Percentiles rank a stretch among this genome's conserved stretches.
Evolutionary conservation across 768 basidiomycete genomes (phyloP).

Genomic region (Trametes cingulata): DNA sequence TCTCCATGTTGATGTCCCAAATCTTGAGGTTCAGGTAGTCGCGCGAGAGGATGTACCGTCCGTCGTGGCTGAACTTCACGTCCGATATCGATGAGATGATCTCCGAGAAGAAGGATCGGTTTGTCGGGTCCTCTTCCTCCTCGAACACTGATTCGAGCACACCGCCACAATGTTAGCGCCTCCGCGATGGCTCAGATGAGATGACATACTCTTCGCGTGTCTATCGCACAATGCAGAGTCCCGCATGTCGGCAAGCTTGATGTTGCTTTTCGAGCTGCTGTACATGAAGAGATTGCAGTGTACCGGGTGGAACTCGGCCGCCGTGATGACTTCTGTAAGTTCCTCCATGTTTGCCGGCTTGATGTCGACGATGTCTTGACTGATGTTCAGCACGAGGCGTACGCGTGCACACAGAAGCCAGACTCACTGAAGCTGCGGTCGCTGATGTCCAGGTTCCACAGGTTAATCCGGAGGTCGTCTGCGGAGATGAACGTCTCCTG

Average conservation of each 20-base stretch:
- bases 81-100: conserved; percentile 99
- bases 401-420: background rate
- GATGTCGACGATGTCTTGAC: conserved; percentile 98
- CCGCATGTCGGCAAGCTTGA: conserved; percentile 99
- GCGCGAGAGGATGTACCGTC: conserved; percentile 93
- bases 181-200: conserved; percentile 1
- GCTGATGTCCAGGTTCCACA: conserved; percentile 98
- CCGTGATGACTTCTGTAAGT: conserved; percentile 99
- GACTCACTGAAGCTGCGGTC: conserved; percentile 98
- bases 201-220: conserved; percentile 87
- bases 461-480: conserved; percentile 95
- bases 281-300: conserved; percentile 99
- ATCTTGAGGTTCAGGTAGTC: conserved; percentile 98
- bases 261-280: conserved; percentile 98
- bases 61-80: conserved; percentile 98
- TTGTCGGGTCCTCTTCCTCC: conserved; percentile 97
- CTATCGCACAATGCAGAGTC: conserved; percentile 95
- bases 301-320: conserved; percentile 96
- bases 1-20: conserved; percentile 99
- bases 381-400: background rate
- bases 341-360: conserved; percentile 99
- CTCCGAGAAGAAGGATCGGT: conserved; percentile 98
- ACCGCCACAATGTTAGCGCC: conserved; percentile 7
- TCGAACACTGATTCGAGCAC: conserved; percentile 76
- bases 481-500: conserved; percentile 99